A percentile compares a stretch with the other conserved stretches of the same genome.
Evolutionary conservation across 208 protist species (phyloP).

Genomic region (Herpetomonas samuelpessoai): DNA sequence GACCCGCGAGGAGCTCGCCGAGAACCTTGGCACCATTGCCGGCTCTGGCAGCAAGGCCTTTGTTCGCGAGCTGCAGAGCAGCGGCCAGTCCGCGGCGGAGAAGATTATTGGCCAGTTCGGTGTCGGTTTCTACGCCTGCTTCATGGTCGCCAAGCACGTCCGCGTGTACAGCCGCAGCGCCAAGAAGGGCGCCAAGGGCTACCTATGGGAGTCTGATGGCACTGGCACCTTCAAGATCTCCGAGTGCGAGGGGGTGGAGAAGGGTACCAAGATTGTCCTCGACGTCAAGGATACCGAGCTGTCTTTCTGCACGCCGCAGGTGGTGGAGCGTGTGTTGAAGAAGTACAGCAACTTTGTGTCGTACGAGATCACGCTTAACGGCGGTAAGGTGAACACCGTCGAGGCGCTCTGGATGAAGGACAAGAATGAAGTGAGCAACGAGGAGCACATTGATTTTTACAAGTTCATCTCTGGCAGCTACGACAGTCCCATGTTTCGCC

Average conservation of each 20-base stretch:
- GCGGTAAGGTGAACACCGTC: slow-evolving; percentile 94
- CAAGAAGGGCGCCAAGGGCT: slow-evolving; percentile 88
- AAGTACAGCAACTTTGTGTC: slow-evolving; percentile 98
- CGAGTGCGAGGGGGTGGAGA: slow-evolving; percentile 93
- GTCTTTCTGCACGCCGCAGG: slow-evolving; percentile 92
- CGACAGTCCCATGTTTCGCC: slow-evolving; percentile 90
- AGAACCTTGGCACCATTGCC: slow-evolving; percentile 96
- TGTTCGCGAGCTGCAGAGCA: slow-evolving; percentile 80
- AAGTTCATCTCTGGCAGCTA: slow-evolving; percentile 94
- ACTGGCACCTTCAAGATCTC: slow-evolving; percentile 92
- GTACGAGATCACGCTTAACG: slow-evolving; percentile 96
- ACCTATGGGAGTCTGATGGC: slow-evolving; percentile 94
- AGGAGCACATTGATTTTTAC: slow-evolving; percentile 97
- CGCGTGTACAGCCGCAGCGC: slow-evolving; percentile 91
- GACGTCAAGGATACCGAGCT: slow-evolving; percentile 93
- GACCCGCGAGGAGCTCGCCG: slow-evolving; percentile 95
- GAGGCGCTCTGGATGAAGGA: slow-evolving; percentile 97
- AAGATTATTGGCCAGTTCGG: slow-evolving; percentile 97
- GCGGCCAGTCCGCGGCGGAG: slow-evolving; percentile 66
- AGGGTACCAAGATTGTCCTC: slow-evolving; percentile 97
- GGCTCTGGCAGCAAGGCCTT: slow-evolving; percentile 90
- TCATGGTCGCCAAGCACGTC: slow-evolving; percentile 97
- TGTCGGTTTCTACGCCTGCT: slow-evolving; percentile 97
- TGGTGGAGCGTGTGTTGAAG: slow-evolving; percentile 94
- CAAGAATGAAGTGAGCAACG: slow-evolving; percentile 88